Conservation (phyloP, 768 basidiomycete species). For the Pleurotus eryngii region DNA sequence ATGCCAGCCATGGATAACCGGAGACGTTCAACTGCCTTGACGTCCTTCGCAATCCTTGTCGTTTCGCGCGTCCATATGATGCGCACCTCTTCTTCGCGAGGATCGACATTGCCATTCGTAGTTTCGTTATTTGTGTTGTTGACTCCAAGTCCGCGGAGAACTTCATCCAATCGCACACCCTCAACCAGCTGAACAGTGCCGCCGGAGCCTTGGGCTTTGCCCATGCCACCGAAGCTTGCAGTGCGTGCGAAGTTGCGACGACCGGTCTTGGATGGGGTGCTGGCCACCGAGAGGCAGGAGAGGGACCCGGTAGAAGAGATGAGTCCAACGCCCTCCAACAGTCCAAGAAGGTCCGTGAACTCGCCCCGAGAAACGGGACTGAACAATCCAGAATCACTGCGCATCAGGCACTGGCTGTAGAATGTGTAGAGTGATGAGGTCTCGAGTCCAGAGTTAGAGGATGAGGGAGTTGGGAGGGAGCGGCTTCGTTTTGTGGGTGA, state of each 20-base stretch:
- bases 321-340: slow-evolving; percentile 74
- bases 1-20: not conserved
- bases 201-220: slow-evolving; percentile 29
- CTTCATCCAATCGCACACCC: slow-evolving; percentile 65
- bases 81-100: slow-evolving; percentile 48
- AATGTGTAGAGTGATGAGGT: slow-evolving; percentile 60
- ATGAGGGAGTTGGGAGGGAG: slow-evolving; percentile 25
- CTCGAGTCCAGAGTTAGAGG: slow-evolving; percentile 40
- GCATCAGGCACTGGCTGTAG: slow-evolving; percentile 56
- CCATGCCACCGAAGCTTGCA: slow-evolving; percentile 48
- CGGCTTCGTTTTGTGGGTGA: slow-evolving; percentile 54
- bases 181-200: slow-evolving; percentile 54
- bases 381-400: slow-evolving; percentile 53
- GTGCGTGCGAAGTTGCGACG: slow-evolving; percentile 55
- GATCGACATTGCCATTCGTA: slow-evolving; percentile 27
- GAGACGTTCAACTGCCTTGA: slow-evolving; percentile 25
- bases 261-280: slow-evolving; percentile 43
- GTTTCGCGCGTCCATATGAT: slow-evolving; percentile 54
- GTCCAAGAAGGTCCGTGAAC: slow-evolving; percentile 65
- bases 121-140: slow-evolving; percentile 19
- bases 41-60: slow-evolving; percentile 40
- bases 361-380: slow-evolving; percentile 70
- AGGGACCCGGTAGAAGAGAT: slow-evolving; percentile 38
- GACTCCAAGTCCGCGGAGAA: slow-evolving; percentile 68
- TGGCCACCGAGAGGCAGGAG: slow-evolving; percentile 17